Percentiles rank a stretch among this genome's conserved stretches.
Evolutionary conservation across 1,139 yeast genomes (phyloP).

Genomic region (Yueomyces sp.): DNA sequence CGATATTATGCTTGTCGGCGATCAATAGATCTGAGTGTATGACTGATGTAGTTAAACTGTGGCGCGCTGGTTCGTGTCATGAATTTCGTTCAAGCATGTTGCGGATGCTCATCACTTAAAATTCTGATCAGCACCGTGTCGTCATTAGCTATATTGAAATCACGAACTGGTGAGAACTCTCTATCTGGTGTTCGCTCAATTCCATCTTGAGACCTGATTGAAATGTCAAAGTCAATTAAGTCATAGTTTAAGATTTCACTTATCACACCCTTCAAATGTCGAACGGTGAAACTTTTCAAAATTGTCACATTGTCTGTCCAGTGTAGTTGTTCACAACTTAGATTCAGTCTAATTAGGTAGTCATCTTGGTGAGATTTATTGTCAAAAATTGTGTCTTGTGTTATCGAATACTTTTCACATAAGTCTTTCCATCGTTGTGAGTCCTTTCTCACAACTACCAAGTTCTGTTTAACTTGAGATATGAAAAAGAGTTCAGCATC

Average conservation of each 20-base stretch:
- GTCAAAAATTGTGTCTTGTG: neutral
- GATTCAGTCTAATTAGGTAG: slow-evolving; percentile 5
- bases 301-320: slow-evolving; percentile 1
- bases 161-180: slow-evolving; percentile 5
- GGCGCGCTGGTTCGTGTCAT: no score
- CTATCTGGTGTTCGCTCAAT: slow-evolving; percentile 6
- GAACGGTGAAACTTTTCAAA: slow-evolving; percentile 9
- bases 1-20: no score
- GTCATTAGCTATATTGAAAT: neutral
- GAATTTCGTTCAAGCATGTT: no score
- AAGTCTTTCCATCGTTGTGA: slow-evolving; percentile 7
- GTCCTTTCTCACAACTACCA: slow-evolving; percentile 7
- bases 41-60: no score
- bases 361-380: slow-evolving; percentile 5
- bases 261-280: slow-evolving; percentile 14
- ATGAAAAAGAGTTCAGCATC: slow-evolving; percentile 63
- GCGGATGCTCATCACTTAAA: no score
- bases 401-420: slow-evolving; percentile 8
- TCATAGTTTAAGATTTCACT: slow-evolving; percentile 4
- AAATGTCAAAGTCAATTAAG: slow-evolving; percentile 6
- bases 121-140: neutral
- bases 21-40: no score
- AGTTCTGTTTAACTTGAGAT: slow-evolving; percentile 27
- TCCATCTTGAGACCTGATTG: slow-evolving; percentile 4
- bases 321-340: slow-evolving; percentile 5